Evolutionary conservation across 2,329 filamentous ascomycete genomes (phyloP).

Genomic region (Colletotrichum scovillei): DNA sequence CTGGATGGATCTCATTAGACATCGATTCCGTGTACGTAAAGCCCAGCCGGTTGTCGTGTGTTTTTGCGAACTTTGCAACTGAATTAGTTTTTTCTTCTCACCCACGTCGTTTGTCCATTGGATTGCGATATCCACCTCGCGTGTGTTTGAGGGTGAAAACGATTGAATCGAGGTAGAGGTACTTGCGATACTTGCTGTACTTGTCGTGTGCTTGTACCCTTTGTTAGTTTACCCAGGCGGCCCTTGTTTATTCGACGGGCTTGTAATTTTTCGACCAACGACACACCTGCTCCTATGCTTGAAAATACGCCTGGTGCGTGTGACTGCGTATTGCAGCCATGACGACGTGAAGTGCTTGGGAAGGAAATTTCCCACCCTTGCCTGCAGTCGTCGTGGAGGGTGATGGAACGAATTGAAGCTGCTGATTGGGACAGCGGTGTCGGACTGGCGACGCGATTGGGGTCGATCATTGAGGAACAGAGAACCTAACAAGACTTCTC

Average conservation of each 20-base stretch:
- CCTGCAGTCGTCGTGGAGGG: constrained; percentile 20
- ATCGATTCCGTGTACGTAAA: constrained; percentile 37
- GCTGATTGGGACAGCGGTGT: constrained; percentile 8
- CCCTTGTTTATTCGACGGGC: constrained; percentile 2
- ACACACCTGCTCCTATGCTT: background rate
- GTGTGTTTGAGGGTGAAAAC: background rate
- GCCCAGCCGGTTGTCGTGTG: constrained; percentile 35
- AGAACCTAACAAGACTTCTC: background rate
- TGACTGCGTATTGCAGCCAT: constrained; percentile 22
- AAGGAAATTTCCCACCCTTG: background rate
- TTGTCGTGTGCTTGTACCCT: constrained; percentile 9
- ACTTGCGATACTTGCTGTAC: constrained; percentile 19
- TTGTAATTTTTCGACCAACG: background rate
- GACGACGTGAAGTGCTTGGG: constrained; percentile 18
- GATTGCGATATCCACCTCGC: constrained; percentile 28
- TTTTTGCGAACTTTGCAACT: constrained; percentile 19
- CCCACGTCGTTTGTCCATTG: constrained; percentile 8
- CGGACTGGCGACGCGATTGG: background rate
- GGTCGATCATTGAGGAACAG: background rate
- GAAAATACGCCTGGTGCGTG: constrained; percentile 11
- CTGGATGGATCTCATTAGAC: constrained; percentile 38
- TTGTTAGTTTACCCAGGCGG: background rate
- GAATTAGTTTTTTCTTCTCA: constrained; percentile 16
- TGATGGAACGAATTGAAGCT: constrained; percentile 7
- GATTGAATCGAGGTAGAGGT: constrained; percentile 20